phyloP scores from a whole-genome alignment of 129 eudicot genomes.

The Tanacetum coccineum region DNA sequence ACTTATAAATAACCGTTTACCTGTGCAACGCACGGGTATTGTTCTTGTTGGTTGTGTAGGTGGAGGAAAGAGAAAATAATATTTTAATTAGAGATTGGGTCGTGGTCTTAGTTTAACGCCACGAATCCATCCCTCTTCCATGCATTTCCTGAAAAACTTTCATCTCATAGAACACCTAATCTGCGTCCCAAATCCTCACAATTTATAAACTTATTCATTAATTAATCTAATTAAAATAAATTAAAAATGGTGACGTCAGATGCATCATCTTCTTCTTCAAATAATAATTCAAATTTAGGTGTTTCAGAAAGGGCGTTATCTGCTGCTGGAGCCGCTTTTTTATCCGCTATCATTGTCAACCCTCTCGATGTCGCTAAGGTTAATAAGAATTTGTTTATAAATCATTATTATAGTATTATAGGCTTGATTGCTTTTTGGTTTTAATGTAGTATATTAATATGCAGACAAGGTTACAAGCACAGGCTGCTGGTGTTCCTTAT shows the following conservation, averaged over 20 bases:
- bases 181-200: neutral
- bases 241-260: neutral
- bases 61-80: too few relatives aligned
- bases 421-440: neutral
- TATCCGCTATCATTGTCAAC: constrained; percentile 80
- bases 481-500: constrained; percentile 84
- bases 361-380: constrained; percentile 98
- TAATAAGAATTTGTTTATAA: too few relatives aligned
- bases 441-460: constrained; percentile 7
- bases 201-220: neutral
- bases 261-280: neutral
- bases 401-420: too few relatives aligned
- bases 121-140: neutral
- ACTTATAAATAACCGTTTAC: too few relatives aligned
- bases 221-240: too few relatives aligned
- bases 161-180: constrained; percentile 22
- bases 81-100: too few relatives aligned
- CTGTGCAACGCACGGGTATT: too few relatives aligned
- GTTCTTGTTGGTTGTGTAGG: too few relatives aligned
- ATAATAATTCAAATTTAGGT: constrained; percentile 34
- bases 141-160: too few relatives aligned
- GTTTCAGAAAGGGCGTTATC: constrained; percentile 63
- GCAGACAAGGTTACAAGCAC: constrained; percentile 96
- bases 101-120: constrained; percentile 39
- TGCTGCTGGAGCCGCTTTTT: constrained; percentile 81